A percentile compares a stretch with the other conserved stretches of the same genome.
Conservation (phyloP, 352 stramenopile genomes). For the Phytophthora pseudosyringae region DNA sequence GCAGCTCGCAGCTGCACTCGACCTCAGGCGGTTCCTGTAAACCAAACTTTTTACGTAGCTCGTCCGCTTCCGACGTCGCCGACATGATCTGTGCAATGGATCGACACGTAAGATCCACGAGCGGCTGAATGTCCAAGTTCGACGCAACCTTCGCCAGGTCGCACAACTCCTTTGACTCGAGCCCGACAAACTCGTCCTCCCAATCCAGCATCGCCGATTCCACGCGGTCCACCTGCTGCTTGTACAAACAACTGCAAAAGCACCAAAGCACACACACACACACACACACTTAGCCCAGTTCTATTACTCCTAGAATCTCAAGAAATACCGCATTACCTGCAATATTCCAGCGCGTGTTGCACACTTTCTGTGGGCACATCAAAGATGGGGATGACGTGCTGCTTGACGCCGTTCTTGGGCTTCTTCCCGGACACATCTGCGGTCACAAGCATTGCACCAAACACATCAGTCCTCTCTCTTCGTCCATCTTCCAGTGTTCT, state of each 20-base stretch:
- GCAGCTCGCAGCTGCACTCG: constrained; percentile 62
- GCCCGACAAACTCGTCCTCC: constrained; percentile 70
- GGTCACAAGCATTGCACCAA: constrained; percentile 14
- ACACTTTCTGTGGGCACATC: constrained; percentile 78
- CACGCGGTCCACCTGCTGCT: constrained; percentile 73
- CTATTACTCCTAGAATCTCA: too few species aligned
- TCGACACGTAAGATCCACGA: constrained; percentile 81
- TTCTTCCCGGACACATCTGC: constrained; percentile 61
- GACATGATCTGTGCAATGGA: constrained; percentile 89
- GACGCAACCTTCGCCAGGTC: constrained; percentile 84
- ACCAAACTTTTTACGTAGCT: constrained; percentile 81
- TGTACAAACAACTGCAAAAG: constrained; percentile 70
- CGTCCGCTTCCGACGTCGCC: constrained; percentile 73
- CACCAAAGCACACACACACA: background rate
- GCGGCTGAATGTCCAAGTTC: constrained; percentile 81
- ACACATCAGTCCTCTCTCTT: constrained; percentile 2
- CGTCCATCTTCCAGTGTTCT: background rate
- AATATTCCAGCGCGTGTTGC: constrained; percentile 76
- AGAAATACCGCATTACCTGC: constrained; percentile 40
- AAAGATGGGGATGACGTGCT: constrained; percentile 79
- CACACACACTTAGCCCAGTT: background rate
- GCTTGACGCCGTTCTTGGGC: constrained; percentile 55
- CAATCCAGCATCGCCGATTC: constrained; percentile 65
- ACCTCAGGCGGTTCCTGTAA: constrained; percentile 57
- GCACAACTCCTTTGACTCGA: constrained; percentile 82